phyloP scores from a whole-genome alignment of 2,329 filamentous ascomycete genomes.

The Alternaria tenuissima region DNA sequence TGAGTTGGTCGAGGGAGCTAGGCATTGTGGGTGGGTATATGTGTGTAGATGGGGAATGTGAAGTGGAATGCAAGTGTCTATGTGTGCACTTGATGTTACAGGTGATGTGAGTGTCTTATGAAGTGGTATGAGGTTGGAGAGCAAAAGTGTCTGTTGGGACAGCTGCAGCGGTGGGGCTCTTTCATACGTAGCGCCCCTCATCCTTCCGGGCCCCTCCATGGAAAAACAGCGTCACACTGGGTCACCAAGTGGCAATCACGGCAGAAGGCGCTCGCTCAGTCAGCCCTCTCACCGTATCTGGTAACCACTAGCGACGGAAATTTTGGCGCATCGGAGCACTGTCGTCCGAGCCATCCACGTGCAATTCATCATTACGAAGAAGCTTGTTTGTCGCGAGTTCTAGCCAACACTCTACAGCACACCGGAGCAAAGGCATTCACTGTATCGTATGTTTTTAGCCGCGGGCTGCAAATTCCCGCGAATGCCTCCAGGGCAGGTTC shows the following conservation, averaged over 20 bases:
- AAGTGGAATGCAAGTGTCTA: constrained; percentile 1
- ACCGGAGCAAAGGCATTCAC: background rate
- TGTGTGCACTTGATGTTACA: constrained; percentile 11
- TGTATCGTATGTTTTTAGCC: background rate
- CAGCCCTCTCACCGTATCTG: background rate
- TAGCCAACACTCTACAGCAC: background rate
- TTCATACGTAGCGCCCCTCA: constrained; percentile 31
- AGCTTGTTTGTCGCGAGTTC: background rate
- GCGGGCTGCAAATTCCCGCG: background rate
- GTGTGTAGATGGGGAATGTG: constrained; percentile 24
- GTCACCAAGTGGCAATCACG: constrained; percentile 45
- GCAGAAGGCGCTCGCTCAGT: background rate
- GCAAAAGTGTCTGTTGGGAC: constrained; percentile 27
- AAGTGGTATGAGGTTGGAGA: constrained; percentile 15
- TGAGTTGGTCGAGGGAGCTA: constrained; percentile 94
- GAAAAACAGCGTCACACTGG: constrained; percentile 47
- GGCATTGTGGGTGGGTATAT: constrained; percentile 66
- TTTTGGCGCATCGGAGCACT: constrained; percentile 24
- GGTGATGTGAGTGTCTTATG: constrained; percentile 10
- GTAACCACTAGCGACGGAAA: constrained; percentile 12
- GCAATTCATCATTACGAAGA: background rate
- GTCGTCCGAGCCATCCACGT: constrained; percentile 28
- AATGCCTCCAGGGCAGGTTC: background rate
- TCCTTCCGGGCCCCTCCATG: constrained; percentile 32
- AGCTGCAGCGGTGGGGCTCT: constrained; percentile 22